Evolutionary conservation across 139 green algal genomes (phyloP).

Genomic region (Chlorella vulgaris): DNA sequence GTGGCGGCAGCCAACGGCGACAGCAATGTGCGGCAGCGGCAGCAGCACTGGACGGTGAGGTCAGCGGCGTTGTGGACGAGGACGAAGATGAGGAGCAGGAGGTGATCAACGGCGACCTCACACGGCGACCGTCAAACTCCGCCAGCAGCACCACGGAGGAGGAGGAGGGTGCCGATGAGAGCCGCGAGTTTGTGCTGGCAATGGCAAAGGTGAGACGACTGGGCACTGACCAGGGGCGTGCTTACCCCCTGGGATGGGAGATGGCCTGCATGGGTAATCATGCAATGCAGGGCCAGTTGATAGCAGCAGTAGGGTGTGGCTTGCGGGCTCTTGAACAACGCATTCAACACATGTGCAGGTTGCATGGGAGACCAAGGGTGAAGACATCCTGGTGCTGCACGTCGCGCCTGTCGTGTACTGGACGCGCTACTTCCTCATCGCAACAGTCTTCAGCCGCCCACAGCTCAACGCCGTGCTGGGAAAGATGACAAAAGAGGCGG

Average conservation of each 20-base stretch:
- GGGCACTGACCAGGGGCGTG: too few relatives aligned
- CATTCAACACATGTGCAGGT: too few relatives aligned
- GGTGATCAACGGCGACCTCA: neutral
- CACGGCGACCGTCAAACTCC: slow-evolving; percentile 10
- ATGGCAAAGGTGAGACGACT: slow-evolving; percentile 17
- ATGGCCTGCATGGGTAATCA: too few relatives aligned
- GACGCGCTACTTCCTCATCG: slow-evolving; percentile 69
- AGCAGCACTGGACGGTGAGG: slow-evolving; percentile 2
- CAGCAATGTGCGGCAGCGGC: neutral
- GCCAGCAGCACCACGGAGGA: neutral
- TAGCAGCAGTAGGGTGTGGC: too few relatives aligned
- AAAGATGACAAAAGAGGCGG: slow-evolving; percentile 62
- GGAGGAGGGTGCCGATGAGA: neutral
- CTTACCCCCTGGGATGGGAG: too few relatives aligned
- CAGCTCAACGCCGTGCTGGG: slow-evolving; percentile 74
- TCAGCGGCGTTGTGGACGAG: too few relatives aligned
- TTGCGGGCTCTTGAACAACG: too few relatives aligned
- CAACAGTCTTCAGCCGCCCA: slow-evolving; percentile 57
- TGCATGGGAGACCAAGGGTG: slow-evolving; percentile 51
- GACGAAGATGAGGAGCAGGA: too few relatives aligned
- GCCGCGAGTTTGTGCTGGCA: slow-evolving; percentile 18
- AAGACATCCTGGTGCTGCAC: slow-evolving; percentile 69
- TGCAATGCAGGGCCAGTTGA: too few relatives aligned
- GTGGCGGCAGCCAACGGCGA: neutral
- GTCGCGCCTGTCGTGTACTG: slow-evolving; percentile 69